Base-by-base conservation (phyloP, 2,329 filamentous ascomycete genomes). In the Cercospora canescens region DNA sequence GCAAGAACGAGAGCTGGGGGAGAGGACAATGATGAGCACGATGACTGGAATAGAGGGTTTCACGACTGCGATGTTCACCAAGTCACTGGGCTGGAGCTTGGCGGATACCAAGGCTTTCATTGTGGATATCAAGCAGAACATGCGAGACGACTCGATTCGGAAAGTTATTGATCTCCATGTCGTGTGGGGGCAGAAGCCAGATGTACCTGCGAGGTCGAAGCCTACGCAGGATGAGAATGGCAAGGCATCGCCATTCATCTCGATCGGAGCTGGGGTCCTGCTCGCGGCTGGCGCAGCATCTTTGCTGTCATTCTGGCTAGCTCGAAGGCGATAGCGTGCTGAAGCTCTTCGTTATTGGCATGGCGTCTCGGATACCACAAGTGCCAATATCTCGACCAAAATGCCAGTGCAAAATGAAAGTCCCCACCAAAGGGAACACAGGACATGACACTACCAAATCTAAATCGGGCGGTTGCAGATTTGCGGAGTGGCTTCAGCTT, bases 21-120 rank as follows among this genome's bases (percentile, higher is more conserved):
- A 68, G 9, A 64, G 71, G 18, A 72, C 71, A 16, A 68, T 76
- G 71, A 60, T 75, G 4, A 69, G 66, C 26, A 67, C 69, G n/a
- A 67, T 76, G 9, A 71, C 71, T n/a, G 74, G 72, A 7, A 69
- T 75, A 24, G 71, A 75, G 55, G 73, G 71, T 9, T 76, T 75
- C 63, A 72, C 69, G 7, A 69, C 73, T n/a, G 66, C 67, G 3
- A 55, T 73, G 60, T 74, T 75, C 55, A 76, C 74, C 1, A 70
- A 73, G 16, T 65, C 70, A 4, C 63, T 74, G 5, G 70, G 71
- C 8, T 75, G 74, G 74, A 58, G 39, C 24, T 35, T 72, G 18
- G 68, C 73, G 48, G 70, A 75, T 18, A 72, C 73, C 6, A 64
- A 71, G 24, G 61, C 59, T 34, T 72, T 71, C 57, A 65, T 72